phyloP scores from a whole-genome alignment of 1,139 yeast species.

The Blastobotrys ciferrii region DNA sequence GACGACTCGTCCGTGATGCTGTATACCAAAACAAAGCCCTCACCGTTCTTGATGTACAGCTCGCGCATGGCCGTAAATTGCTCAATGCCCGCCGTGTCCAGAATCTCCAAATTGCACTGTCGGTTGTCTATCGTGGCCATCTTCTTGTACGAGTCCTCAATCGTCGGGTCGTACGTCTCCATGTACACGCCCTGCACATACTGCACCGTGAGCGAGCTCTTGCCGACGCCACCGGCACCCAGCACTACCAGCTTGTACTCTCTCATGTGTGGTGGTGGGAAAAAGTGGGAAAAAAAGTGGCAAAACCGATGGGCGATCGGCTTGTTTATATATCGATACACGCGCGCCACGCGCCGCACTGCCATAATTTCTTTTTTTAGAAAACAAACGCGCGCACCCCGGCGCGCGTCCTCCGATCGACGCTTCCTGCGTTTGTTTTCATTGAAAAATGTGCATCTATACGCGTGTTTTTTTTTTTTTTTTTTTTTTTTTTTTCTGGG shows the following conservation, averaged over 20 bases:
- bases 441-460: too few species aligned
- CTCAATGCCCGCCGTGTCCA: slow-evolving; percentile 49
- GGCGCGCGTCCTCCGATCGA: too few species aligned
- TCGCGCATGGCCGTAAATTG: slow-evolving; percentile 62
- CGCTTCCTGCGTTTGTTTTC: too few species aligned
- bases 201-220: slow-evolving; percentile 73
- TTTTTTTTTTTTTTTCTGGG: too few species aligned
- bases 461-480: too few species aligned
- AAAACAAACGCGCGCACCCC: too few species aligned
- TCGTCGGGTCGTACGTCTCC: slow-evolving; percentile 95
- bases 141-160: slow-evolving; percentile 58
- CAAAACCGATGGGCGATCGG: too few species aligned
- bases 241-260: slow-evolving; percentile 83
- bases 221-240: slow-evolving; percentile 98
- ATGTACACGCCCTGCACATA: slow-evolving; percentile 51
- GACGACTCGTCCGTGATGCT: slow-evolving; percentile 83
- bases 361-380: too few species aligned
- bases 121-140: slow-evolving; percentile 40
- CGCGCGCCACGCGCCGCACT: too few species aligned
- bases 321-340: too few species aligned
- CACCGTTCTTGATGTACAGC: slow-evolving; percentile 48
- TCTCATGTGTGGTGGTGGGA: too few species aligned
- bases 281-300: too few species aligned
- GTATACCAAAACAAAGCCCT: slow-evolving; percentile 59
- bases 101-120: slow-evolving; percentile 41